Evolutionary conservation across 345 rosid genomes (phyloP).

Genomic region (thale cress (Arabidopsis thaliana)): TAIR10.1 NC_003076.8:7280501-7281000

Average conservation of each 20-base stretch:
- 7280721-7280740: conserved; percentile 55
- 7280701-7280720: conserved; percentile 45
- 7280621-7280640: conserved; percentile 55
- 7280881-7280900: neutral
- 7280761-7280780: conserved; percentile 80
- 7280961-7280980: conserved; percentile 71
- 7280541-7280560: neutral
- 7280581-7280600: conserved; percentile 9
- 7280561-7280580: conserved; percentile 11
- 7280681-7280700: conserved; percentile 56
- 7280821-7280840: conserved; percentile 10
- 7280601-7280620: conserved; percentile 15
- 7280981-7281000: conserved; percentile 66
- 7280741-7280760: conserved; percentile 63
- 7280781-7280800: conserved; percentile 35
- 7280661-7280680: conserved; percentile 66
- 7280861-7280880: neutral
- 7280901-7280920: neutral
- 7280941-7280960: conserved; percentile 61
- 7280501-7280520: neutral
- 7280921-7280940: conserved; percentile 4
- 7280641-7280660: conserved; percentile 71
- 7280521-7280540: neutral
- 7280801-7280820: neutral
- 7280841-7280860: neutral